Base-by-base conservation (phyloP, 495 filamentous ascomycete genomes). In the Parathielavia hyrcaniae region DNA sequence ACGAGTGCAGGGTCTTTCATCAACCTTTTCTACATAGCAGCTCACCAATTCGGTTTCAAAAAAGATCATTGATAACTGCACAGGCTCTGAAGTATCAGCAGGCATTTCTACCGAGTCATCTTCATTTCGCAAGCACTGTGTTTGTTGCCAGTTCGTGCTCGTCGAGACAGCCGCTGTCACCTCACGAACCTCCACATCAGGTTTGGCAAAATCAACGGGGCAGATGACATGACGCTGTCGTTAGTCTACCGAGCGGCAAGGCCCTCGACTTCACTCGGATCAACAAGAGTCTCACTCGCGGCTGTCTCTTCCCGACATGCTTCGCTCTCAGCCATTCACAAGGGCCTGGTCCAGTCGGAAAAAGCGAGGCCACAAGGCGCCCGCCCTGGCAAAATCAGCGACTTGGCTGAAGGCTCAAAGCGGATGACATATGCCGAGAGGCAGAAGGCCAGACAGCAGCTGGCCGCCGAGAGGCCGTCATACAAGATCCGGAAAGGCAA, bases 401-500 rank as follows among this genome's bases (percentile, higher is more conserved):
- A 45, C 22, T 26, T n/a, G 10, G 17, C 53, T 20, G 61, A 46
- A 5, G 47, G 55, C 6, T 53, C 20, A 35, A 61, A 62, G 35
- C 52, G 55, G 40, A 38, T 64, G 52, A 70, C 57, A 9, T 70
- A 67, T 14, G 58, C 58, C 12, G 54, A 73, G 55, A 60, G 69
- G 23, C 57, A 64, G 54, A 48, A 61, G 22, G 59, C 55, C 22
- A 54, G 67, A 16, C 57, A 60, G 7, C 61, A 64, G 13, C 38
- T 63, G 16, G 41, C 55, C 23, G 40, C 61, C 20, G 14, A 53
- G 35, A 47, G 53, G 26, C 64, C 70, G 26, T 48, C 54, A 7
- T 75, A 62, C 67, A 74, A 69, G 45, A 75, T 79, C 32, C 66
- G 57, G 39, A 74, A 64, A 51, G 74, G 76, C n/a, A 79, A 77